These are phyloP conservation scores for Macrotyloma uniflorum DNA, from an alignment of 306 rosid species.

Conservation along the genomic window DNA sequence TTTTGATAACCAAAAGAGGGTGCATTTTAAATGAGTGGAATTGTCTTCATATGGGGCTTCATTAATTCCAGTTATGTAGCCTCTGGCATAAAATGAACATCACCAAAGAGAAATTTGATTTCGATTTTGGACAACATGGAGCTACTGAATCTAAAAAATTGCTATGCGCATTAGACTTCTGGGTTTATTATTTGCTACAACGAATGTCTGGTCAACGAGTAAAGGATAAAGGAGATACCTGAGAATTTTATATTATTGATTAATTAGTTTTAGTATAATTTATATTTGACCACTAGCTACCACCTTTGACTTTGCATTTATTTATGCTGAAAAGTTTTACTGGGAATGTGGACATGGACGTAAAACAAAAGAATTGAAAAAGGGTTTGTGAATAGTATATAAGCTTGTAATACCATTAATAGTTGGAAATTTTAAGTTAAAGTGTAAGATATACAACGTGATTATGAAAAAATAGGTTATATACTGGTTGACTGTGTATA, in stretches of 20 bases:
- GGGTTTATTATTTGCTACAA: not conserved
- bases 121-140: not conserved
- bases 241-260: not conserved
- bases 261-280: not conserved
- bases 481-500: too few species aligned
- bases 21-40: conserved; percentile 26
- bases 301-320: not conserved
- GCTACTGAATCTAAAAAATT: not conserved
- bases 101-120: not conserved
- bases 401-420: not conserved
- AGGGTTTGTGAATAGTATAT: not conserved
- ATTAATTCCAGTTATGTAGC: conserved; percentile 6
- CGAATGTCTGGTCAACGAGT: not conserved
- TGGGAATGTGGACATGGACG: not conserved
- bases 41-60: conserved; percentile 22
- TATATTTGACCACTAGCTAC: not conserved
- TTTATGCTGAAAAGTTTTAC: not conserved
- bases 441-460: not conserved
- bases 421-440: not conserved
- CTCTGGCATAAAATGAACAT: not conserved
- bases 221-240: not conserved
- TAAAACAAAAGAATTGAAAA: not conserved
- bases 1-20: conserved; percentile 15
- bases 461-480: too few species aligned
- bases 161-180: not conserved